Base-by-base conservation (phyloP, 306 rosid species). In the Glycine soja region DNA sequence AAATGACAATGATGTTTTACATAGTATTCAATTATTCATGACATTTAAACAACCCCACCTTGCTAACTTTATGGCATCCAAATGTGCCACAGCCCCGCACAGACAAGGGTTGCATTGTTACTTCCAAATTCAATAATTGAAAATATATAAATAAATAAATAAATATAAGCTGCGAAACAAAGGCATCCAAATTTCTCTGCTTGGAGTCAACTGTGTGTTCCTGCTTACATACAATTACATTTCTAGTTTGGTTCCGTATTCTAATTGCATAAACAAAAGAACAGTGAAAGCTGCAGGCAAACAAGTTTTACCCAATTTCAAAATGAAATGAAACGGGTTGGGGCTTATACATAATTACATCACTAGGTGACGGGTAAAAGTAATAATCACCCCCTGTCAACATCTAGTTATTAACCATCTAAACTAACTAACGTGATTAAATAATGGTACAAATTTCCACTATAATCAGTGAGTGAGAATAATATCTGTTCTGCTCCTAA, bases 351-450 rank as follows among this genome's bases (percentile, higher is more conserved):
- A 24, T 66, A 75, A 66, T 85, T 89, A 83, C 89, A 83, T 80
- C 66, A 16, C 59, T 80, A 66, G 50, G 75, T 76, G 53, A 75
- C 46, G 73, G 36, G 59, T 63, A 66, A 10, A 54, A 54, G 32
- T 13, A 43, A 45, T 53, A 65, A 52, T 62, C 80, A 51, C 61
- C 82, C 82, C 50, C 76, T 11, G 63, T 76, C 24, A 40, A 69
- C 80, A 72, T 69, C 85, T 83, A 75, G 48, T 14, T 64, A 78
- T 81, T 62, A 80, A 86, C 86, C 78, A 61, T 88, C 86, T 80
- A 82, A 79, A 80, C 82, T 80, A 81, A n/a, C 80, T 67, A 11
- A 11, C 48, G 59, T 63, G 82, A 76, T 63, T 73, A 81, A 82
- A 74, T 74, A 56, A 82, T 57, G 85, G 61, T 83, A 80, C 86